These are phyloP conservation scores for Sphagnum tenellum DNA, from an alignment of 225 moss, liverwort and hornwort species.

Conservation along the genomic window DNA sequence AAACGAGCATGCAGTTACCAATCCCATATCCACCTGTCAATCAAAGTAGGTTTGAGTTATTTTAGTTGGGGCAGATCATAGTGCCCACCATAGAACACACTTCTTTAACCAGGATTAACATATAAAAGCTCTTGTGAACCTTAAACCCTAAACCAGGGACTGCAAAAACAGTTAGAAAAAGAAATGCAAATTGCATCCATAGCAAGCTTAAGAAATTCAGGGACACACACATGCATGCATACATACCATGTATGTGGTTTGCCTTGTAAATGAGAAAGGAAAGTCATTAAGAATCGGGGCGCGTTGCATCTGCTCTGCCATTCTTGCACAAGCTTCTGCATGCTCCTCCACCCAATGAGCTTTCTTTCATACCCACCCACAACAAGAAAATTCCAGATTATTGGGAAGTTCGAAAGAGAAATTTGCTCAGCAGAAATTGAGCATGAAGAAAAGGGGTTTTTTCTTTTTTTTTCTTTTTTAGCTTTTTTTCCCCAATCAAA, in stretches of 20 bases:
- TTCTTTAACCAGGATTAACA: background rate
- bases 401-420: background rate
- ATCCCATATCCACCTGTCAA: conserved; percentile 24
- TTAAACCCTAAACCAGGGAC: background rate
- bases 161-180: background rate
- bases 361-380: conserved; percentile 17
- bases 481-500: background rate
- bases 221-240: too few species aligned
- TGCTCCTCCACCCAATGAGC: conserved; percentile 84
- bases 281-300: conserved; percentile 58
- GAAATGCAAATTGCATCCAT: background rate
- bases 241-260: conserved; percentile 35
- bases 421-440: background rate
- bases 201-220: too few species aligned
- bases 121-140: background rate
- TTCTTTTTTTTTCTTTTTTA: background rate
- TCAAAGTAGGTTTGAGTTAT: background rate
- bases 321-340: conserved; percentile 43
- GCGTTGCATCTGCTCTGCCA: conserved; percentile 75
- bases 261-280: conserved; percentile 54
- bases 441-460: background rate
- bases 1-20: conserved; percentile 37
- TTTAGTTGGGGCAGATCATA: too few species aligned
- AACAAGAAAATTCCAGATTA: background rate
- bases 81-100: background rate